These are phyloP conservation scores for Schoenoplectus triqueter DNA, from an alignment of 202 grass and related monocot genomes.

Conservation along the genomic window DNA sequence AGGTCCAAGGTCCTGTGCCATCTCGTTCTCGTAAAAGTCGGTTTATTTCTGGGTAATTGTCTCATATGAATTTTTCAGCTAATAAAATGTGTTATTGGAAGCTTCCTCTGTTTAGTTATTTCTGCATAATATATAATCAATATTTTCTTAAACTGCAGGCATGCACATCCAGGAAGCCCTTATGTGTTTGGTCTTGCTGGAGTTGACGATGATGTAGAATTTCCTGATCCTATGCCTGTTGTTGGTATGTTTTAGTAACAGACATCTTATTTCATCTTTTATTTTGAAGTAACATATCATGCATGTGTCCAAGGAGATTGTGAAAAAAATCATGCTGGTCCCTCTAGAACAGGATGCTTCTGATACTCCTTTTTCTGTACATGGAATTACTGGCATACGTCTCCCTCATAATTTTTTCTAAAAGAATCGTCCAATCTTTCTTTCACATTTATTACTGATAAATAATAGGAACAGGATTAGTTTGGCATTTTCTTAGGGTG, in stretches of 20 bases:
- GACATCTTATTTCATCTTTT: slow-evolving; percentile 35
- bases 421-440: neutral
- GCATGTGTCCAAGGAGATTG: slow-evolving; percentile 1
- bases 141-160: slow-evolving; percentile 54
- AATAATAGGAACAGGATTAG: neutral
- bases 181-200: slow-evolving; percentile 97
- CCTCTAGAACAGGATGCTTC: neutral
- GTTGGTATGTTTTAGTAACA: slow-evolving; percentile 65
- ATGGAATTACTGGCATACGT: neutral
- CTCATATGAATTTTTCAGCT: slow-evolving; percentile 21
- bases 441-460: neutral
- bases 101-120: slow-evolving; percentile 9
- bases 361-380: neutral
- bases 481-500: too few relatives aligned
- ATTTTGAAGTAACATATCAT: slow-evolving; percentile 37
- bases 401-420: neutral
- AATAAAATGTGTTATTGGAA: slow-evolving; percentile 6
- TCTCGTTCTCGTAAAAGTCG: slow-evolving; percentile 88
- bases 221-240: slow-evolving; percentile 98
- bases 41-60: slow-evolving; percentile 99
- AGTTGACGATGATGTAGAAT: slow-evolving; percentile 91
- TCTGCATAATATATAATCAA: slow-evolving; percentile 19
- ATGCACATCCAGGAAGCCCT: slow-evolving; percentile 96
- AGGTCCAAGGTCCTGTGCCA: slow-evolving; percentile 89
- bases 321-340: neutral